Conservation (phyloP, 805 yeast species). For the Debaryomyces tyrocola region DNA sequence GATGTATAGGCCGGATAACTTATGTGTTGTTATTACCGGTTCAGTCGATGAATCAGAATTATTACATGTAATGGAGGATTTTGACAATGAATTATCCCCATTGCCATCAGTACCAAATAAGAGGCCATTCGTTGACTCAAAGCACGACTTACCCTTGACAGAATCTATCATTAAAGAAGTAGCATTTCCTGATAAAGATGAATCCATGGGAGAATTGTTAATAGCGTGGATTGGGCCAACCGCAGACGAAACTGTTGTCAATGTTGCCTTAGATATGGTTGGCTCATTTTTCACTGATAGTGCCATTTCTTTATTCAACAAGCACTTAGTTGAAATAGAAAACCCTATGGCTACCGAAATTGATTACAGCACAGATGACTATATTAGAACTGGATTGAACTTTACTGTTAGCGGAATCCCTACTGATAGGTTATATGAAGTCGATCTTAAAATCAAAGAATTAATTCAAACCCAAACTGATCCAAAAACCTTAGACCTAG, state of each 20-base stretch:
- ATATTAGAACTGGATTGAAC: conserved; percentile 57
- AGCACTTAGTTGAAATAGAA: conserved; percentile 72
- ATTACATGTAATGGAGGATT: conserved; percentile 53
- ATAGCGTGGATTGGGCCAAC: conserved; percentile 84
- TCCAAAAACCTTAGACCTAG: conserved; percentile 55
- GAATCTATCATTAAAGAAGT: conserved; percentile 48
- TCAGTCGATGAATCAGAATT: conserved; percentile 76
- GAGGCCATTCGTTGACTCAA: conserved; percentile 82
- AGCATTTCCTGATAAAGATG: conserved; percentile 88
- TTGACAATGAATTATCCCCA: conserved; percentile 58
- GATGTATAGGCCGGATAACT: conserved; percentile 78
- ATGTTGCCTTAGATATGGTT: conserved; percentile 70
- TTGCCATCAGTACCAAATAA: conserved; percentile 34
- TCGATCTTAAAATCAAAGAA: conserved; percentile 50
- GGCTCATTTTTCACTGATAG: conserved; percentile 75
- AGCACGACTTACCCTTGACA: conserved; percentile 42
- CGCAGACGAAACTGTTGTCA: conserved; percentile 48
- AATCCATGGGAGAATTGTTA: conserved; percentile 71
- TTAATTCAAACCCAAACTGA: conserved; percentile 54
- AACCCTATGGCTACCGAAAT: conserved; percentile 78
- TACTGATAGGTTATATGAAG: conserved; percentile 53
- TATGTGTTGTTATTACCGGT: conserved; percentile 84
- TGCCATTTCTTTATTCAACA: conserved; percentile 73
- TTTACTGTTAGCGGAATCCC: conserved; percentile 74
- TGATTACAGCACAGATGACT: conserved; percentile 74